Evolutionary conservation across 2,329 filamentous ascomycete genomes (phyloP), one percentile per base, ranked within the genome.

Genomic region (Amauroascus verrucosus): DNA sequence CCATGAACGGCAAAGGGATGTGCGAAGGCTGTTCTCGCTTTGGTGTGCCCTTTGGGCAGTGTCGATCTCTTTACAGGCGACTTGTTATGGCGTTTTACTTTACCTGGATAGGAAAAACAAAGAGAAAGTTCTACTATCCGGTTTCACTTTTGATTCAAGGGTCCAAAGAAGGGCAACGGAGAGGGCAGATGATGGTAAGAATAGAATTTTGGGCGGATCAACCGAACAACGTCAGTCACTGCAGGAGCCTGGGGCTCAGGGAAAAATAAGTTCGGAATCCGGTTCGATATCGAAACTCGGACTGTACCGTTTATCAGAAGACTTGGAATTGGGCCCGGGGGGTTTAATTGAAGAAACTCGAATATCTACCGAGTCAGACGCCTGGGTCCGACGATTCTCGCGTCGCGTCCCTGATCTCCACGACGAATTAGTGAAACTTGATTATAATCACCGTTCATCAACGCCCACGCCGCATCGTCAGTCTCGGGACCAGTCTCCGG

Each of bases 41-140:
- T 55, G 53, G 53, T 55, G 53, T 24, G 33, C 20, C 7, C 40
- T 51, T 13, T 55, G 53, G 53, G 53, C n/a, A 8, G 43, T 41
- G 11, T 40, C 53, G 2, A 26, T 51, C 16, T n/a, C 40, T 4
- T 55, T 22, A 20, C 47, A 55, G 18, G 48, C 22, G 2, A 16
- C 20, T 2, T 51, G 20, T 16, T 55, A 40, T 47, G 53, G 47
- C 3, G 9, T 51, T 22, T 30, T 55, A 3, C 14, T 53, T 3
- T 43, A 22, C 35, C n/a, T 37, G 41, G 33, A 38, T 14, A 7
- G 43, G 24, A 55, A 51, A 20, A 30, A 9, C 30, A 24, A 18
- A 11, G 13, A 8, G 24, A 24, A 24, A 5, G 43, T 41, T 33
- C 45, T 22, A 6, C 1, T n/a, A 1, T 48, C 33, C 35, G 44